These are phyloP conservation scores for Exsudoporus frostii DNA, from an alignment of 768 basidiomycete genomes.

Conservation along the genomic window DNA sequence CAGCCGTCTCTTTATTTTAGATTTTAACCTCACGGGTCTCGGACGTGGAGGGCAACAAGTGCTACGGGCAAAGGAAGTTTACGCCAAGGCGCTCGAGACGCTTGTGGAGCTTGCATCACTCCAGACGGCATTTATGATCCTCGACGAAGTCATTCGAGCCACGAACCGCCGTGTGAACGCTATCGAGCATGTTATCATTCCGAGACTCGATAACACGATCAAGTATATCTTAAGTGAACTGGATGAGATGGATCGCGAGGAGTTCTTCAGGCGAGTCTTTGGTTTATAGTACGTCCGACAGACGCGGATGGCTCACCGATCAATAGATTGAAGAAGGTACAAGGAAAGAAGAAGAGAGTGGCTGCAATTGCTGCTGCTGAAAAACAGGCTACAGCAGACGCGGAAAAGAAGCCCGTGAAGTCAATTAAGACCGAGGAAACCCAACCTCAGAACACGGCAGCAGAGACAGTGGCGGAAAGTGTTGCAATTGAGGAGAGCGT, in stretches of 20 bases:
- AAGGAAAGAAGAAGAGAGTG: constrained; percentile 94
- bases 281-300: neutral
- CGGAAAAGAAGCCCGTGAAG: constrained; percentile 6
- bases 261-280: constrained; percentile 75
- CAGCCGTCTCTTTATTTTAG: constrained; percentile 37
- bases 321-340: constrained; percentile 88
- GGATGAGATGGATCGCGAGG: constrained; percentile 98
- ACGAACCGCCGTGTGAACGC: constrained; percentile 99
- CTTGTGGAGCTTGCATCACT: constrained; percentile 95
- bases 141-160: constrained; percentile 99
- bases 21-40: constrained; percentile 95
- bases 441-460: constrained; percentile 7
- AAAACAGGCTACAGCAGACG: constrained; percentile 5
- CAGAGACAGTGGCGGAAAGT: constrained; percentile 1
- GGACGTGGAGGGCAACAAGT: constrained; percentile 97
- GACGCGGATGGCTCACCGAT: constrained; percentile 1
- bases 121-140: constrained; percentile 96
- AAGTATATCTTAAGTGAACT: constrained; percentile 96
- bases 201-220: constrained; percentile 94
- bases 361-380: constrained; percentile 43
- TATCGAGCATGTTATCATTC: constrained; percentile 96
- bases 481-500: neutral
- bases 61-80: constrained; percentile 91
- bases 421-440: neutral
- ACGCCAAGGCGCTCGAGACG: constrained; percentile 96